phyloP scores from a whole-genome alignment of 805 yeast genomes.

The Pichia phayaonensis region DNA sequence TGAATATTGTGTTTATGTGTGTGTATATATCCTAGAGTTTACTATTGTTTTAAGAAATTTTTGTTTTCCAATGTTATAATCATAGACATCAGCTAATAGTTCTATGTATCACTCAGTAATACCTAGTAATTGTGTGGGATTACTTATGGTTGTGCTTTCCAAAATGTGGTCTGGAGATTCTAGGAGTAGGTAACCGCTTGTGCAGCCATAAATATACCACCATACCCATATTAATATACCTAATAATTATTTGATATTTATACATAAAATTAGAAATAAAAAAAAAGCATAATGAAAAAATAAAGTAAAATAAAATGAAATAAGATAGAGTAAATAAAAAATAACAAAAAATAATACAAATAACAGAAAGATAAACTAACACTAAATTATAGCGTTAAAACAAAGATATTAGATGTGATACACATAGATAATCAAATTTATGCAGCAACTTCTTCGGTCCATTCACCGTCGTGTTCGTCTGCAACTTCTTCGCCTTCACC shows the following conservation, averaged over 20 bases:
- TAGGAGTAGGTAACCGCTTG: too few relatives aligned
- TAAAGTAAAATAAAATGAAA: not conserved
- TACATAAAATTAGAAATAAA: not conserved
- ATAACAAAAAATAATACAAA: not conserved
- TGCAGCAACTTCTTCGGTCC: constrained; percentile 8
- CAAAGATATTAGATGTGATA: not conserved
- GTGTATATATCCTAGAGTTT: too few relatives aligned
- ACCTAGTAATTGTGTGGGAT: too few relatives aligned
- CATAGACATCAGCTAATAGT: too few relatives aligned
- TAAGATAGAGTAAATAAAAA: not conserved
- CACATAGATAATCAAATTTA: not conserved
- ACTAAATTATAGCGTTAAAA: not conserved
- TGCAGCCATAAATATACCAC: too few relatives aligned
- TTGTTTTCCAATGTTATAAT: too few relatives aligned
- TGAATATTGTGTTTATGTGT: too few relatives aligned
- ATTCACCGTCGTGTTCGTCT: constrained; percentile 11
- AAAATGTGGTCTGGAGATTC: too few relatives aligned
- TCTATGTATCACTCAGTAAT: too few relatives aligned
- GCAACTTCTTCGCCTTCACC: constrained; percentile 28
- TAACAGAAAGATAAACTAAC: not conserved
- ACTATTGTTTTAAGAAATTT: too few relatives aligned
- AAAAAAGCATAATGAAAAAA: not conserved
- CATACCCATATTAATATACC: too few relatives aligned
- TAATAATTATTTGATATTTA: not conserved
- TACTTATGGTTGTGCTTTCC: too few relatives aligned